phyloP scores from a whole-genome alignment of 2,329 filamentous ascomycete species.

The Didymosphaeria variabile region DNA sequence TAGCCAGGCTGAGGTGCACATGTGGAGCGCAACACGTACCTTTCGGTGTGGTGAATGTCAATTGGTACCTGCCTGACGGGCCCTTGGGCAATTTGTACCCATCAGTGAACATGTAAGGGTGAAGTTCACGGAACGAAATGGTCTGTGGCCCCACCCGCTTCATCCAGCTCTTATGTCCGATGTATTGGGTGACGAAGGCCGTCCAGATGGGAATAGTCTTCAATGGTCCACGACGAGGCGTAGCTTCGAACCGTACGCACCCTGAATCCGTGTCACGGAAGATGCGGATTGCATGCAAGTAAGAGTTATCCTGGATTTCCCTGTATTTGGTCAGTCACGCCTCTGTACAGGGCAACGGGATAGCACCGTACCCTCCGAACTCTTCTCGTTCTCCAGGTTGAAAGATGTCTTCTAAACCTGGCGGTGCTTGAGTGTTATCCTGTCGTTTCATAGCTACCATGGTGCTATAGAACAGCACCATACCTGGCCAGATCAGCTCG shows the following conservation, averaged over 20 bases:
- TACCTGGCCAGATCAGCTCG: slow-evolving; percentile 49
- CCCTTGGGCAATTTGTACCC: slow-evolving; percentile 55
- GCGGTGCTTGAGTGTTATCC: slow-evolving; percentile 55
- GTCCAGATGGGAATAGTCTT: slow-evolving; percentile 69
- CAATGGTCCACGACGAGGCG: slow-evolving; percentile 61
- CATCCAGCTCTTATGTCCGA: slow-evolving; percentile 60
- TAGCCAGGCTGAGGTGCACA: slow-evolving; percentile 1
- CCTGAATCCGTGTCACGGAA: slow-evolving; percentile 61
- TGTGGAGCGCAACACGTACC: slow-evolving; percentile 29
- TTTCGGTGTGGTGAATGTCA: slow-evolving; percentile 45
- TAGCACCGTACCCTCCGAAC: slow-evolving; percentile 58
- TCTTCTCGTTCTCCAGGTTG: slow-evolving; percentile 55
- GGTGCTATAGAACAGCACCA: slow-evolving; percentile 66
- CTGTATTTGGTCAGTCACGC: slow-evolving; percentile 44
- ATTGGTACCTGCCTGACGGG: slow-evolving; percentile 40
- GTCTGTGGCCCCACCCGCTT: slow-evolving; percentile 52
- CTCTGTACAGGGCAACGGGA: not conserved
- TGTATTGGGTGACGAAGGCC: slow-evolving; percentile 52
- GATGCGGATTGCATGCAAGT: slow-evolving; percentile 64
- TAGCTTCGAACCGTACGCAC: slow-evolving; percentile 65
- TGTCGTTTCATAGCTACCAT: slow-evolving; percentile 67
- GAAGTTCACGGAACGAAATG: slow-evolving; percentile 60
- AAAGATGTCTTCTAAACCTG: slow-evolving; percentile 58
- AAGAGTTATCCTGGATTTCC: slow-evolving; percentile 61
- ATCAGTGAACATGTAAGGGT: slow-evolving; percentile 62